Conservation (phyloP, 352 stramenopile species). For the Halophytophthora batemanensis region DNA sequence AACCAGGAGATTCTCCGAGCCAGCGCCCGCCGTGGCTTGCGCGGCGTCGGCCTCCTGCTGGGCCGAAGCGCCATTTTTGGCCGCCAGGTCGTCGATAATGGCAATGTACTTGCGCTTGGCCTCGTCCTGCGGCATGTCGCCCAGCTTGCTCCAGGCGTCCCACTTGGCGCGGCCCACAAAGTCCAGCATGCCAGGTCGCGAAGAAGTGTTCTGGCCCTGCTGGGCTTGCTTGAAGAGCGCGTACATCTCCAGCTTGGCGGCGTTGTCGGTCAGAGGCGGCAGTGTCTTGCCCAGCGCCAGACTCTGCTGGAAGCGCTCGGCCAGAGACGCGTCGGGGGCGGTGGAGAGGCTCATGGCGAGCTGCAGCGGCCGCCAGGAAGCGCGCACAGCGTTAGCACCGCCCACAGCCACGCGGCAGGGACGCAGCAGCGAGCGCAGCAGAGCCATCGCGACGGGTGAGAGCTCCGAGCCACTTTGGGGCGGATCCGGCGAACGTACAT, state of each 20-base stretch:
- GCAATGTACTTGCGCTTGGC: slow-evolving; percentile 71
- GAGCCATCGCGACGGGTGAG: too few species aligned
- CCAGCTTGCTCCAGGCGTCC: slow-evolving; percentile 73
- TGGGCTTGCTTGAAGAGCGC: slow-evolving; percentile 83
- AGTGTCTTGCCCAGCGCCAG: slow-evolving; percentile 67
- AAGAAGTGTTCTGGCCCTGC: slow-evolving; percentile 51
- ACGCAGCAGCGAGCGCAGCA: not conserved
- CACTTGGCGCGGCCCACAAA: slow-evolving; percentile 82
- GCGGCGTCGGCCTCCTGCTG: slow-evolving; percentile 9
- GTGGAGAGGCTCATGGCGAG: not conserved
- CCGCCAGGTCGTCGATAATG: slow-evolving; percentile 68
- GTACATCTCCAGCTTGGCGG: slow-evolving; percentile 81
- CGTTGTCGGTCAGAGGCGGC: slow-evolving; percentile 68
- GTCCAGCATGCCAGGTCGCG: slow-evolving; percentile 76
- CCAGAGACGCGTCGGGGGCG: slow-evolving; percentile 21
- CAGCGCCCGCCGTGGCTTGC: slow-evolving; percentile 1
- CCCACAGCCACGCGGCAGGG: not conserved
- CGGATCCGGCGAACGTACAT: too few species aligned
- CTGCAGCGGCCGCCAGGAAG: slow-evolving; percentile 2
- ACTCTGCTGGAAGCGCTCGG: slow-evolving; percentile 54
- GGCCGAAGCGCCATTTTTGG: slow-evolving; percentile 30
- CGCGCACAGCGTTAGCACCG: not conserved
- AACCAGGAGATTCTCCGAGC: slow-evolving; percentile 53
- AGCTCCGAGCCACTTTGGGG: too few species aligned
- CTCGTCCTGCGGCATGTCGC: slow-evolving; percentile 63